These are phyloP conservation scores for Tolypocladium paradoxum DNA, from an alignment of 2,329 filamentous ascomycete species.

Conservation along the genomic window DNA sequence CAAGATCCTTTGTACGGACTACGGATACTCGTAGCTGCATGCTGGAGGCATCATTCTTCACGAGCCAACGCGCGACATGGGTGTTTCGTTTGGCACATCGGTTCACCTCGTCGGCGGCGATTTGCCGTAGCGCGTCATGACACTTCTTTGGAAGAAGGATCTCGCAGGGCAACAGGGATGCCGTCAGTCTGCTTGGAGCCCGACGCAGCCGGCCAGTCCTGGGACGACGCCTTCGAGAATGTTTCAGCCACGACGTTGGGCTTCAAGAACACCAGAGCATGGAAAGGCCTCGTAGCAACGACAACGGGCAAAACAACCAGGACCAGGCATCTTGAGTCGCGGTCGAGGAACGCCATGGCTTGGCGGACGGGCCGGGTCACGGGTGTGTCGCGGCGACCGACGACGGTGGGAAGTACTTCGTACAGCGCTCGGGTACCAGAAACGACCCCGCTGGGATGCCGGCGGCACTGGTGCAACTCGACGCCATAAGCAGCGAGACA, in stretches of 20 bases:
- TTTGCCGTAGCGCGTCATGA: no score
- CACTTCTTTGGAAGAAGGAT: background rate
- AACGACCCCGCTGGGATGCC: no score
- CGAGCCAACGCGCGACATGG: background rate
- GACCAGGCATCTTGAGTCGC: background rate
- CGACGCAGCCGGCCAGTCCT: background rate
- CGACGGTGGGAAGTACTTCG: no score
- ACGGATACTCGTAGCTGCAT: background rate
- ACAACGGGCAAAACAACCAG: background rate
- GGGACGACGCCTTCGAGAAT: background rate
- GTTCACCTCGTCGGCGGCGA: background rate
- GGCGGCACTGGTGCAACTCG: no score
- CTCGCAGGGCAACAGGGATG: background rate
- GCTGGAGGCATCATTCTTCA: background rate
- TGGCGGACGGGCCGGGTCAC: background rate
- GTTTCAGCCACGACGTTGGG: background rate
- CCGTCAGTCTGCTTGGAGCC: background rate
- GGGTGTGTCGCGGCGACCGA: background rate
- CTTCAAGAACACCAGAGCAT: background rate
- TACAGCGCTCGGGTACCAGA: background rate
- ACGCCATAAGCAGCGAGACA: no score
- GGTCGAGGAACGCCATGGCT: background rate
- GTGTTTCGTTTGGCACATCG: background rate
- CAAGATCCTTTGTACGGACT: no score
- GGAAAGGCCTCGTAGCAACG: no score